These are phyloP conservation scores for Salix arbutifolia DNA, from an alignment of 345 rosid species.

Conservation along the genomic window DNA sequence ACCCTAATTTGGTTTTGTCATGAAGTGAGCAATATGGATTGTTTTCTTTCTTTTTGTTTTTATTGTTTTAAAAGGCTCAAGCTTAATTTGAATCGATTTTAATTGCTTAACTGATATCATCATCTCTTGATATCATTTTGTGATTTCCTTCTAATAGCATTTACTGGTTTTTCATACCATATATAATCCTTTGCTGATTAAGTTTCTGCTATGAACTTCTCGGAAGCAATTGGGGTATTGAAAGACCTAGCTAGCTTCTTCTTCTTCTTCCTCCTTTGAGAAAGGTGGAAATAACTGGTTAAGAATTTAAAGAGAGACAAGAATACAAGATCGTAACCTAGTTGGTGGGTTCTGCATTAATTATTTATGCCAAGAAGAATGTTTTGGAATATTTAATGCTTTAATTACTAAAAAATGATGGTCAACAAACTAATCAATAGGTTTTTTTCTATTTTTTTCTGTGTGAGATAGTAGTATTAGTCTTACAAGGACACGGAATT, in stretches of 20 bases:
- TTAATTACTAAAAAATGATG: not conserved
- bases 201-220: not conserved
- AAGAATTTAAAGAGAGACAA: not conserved
- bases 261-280: not conserved
- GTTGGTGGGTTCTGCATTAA: not conserved
- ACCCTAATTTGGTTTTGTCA: conserved; percentile 10
- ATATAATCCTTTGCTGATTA: not conserved
- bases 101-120: not conserved
- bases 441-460: not conserved
- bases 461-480: not conserved
- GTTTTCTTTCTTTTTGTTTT: not conserved
- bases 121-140: not conserved
- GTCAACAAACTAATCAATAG: not conserved
- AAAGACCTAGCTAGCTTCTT: not conserved
- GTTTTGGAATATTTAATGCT: not conserved
- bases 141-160: not conserved
- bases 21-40: not conserved
- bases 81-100: not conserved
- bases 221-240: not conserved
- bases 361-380: not conserved
- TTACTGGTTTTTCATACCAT: not conserved
- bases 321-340: not conserved
- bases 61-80: not conserved
- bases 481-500: not conserved
- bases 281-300: not conserved